Base-by-base conservation (phyloP, 495 filamentous ascomycete genomes). In the Penicillium waksmanii region DNA sequence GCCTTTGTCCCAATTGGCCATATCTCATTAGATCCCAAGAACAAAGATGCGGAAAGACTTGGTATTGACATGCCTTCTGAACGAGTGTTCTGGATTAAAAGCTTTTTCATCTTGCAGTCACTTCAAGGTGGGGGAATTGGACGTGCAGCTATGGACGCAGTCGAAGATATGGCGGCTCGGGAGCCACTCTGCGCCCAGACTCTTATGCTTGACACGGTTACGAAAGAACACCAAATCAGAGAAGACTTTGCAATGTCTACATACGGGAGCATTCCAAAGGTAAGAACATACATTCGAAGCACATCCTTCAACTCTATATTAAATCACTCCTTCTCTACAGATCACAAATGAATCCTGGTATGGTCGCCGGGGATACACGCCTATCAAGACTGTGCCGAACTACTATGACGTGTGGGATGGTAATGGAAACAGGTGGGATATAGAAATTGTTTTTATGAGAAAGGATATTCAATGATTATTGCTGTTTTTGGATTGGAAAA, bases 1-100 rank as follows among this genome's bases (percentile, higher is more conserved):
- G 23, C 40, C 2, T 69, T 71, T 25, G 23, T 57, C n/a, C 69
- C 69, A 2, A 57, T 74, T 27, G 71, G 71, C 5, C 71, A 74
- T 21, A 70, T 74, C 17, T 72, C 69, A 6, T 35, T 74, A 2
- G 71, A 74, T 40, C 54, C 65, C 1, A 43, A 57, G 9, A 64
- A 65, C 34, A 31, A 50, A 11, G 62, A 67, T 9, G 53, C 59
- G 8, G 62, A 62, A 31, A 33, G 52, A 15, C 5, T 69, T 38
- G 58, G 61, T 13, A 47, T 68, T 3, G 56, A 67, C 21, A 23
- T 68, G 6, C 65, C 69, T 6, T 40, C 53, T 0, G 53, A 52
- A 10, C 57, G 58, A 3, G 44, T 68, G 18, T 69, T 70, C 17
- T 72, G 69, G 64, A 62, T 74, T 11, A 72, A 70, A 33, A 58